These are phyloP conservation scores for Scedosporium minutisporum DNA, from an alignment of 2,329 filamentous ascomycete species.

Conservation along the genomic window DNA sequence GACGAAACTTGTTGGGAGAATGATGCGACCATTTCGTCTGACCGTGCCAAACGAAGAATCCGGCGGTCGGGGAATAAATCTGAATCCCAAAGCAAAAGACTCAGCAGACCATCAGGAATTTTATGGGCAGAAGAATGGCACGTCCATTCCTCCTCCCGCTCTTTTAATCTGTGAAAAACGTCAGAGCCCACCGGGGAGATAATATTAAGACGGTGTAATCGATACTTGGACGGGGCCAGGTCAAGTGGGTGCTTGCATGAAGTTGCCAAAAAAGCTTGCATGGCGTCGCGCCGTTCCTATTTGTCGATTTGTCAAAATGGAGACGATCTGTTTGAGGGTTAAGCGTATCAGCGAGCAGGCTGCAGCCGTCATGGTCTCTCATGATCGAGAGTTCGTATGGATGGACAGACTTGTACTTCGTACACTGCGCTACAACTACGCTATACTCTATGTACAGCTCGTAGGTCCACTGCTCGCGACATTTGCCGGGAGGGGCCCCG, in stretches of 20 bases:
- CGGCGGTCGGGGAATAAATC: not conserved
- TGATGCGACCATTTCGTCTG: not conserved
- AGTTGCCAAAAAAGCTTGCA: not conserved
- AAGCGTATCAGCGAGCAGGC: not conserved
- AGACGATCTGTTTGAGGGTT: not conserved
- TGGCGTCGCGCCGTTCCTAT: not conserved
- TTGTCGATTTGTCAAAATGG: not conserved
- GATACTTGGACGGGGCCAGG: not conserved
- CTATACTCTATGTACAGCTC: too few species aligned
- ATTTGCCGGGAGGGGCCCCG: too few species aligned
- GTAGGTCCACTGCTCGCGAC: too few species aligned
- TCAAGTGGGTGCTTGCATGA: slow-evolving; percentile 3
- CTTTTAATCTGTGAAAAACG: not conserved
- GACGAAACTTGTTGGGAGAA: slow-evolving; percentile 2
- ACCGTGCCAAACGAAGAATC: not conserved
- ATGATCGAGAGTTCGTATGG: not conserved
- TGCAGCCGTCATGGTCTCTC: not conserved
- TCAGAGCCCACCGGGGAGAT: not conserved
- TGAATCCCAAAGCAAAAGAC: too few species aligned
- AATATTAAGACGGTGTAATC: not conserved
- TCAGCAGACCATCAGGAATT: too few species aligned
- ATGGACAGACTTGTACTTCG: not conserved
- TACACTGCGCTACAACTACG: too few species aligned
- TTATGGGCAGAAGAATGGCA: too few species aligned
- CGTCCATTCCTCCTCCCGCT: too few species aligned